Base-by-base conservation (phyloP, 345 rosid species). In the Aethionema arabicum region DNA sequence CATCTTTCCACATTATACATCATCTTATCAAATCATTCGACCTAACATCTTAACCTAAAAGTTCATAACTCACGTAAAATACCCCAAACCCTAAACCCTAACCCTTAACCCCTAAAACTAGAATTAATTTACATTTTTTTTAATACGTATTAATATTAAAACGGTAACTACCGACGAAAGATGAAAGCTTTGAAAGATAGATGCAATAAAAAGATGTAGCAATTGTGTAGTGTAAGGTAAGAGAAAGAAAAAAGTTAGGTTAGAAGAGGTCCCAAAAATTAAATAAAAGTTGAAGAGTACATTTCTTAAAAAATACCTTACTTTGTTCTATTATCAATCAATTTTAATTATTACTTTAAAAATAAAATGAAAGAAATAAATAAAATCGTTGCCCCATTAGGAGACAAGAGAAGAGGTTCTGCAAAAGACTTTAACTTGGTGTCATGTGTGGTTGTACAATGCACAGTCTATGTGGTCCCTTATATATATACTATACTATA, bases 391-490 rank as follows among this genome's bases (percentile, higher is more conserved):
- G 61, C 75, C 70, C 61, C 69, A 71, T 71, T 50, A 64, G 75
- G 75, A 71, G 75, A 71, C 75, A 71, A 71, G 70, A 58, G 75
- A 57, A 64, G 74, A 70, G 56, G 65, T 64, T 65, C 55, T 71
- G 75, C 70, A 71, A 57, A 52, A 71, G 61, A 71, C 75, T 64
- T 71, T 56, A 70, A 63, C 64, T 63, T 56, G 54, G 65, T 40
- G 64, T 70, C 70, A 71, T 71, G 75, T 71, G 75, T 71, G 66
- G 75, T 64, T 71, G 75, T 63, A 65, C 66, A 63, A 4, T 71
- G 49, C 32, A 62, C 63, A 39, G 63, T 62, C 40, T 37, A 48
- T 10, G 74, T 58, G 70, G 75, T 58, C 75, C 75, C 74, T 58
- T 64, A 21, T 21, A 21, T 64, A 21, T 21, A 21, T 21, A 21